Evolutionary conservation across 2,329 filamentous ascomycete genomes (phyloP).

Genomic region (Pezicula rhizophila): DNA sequence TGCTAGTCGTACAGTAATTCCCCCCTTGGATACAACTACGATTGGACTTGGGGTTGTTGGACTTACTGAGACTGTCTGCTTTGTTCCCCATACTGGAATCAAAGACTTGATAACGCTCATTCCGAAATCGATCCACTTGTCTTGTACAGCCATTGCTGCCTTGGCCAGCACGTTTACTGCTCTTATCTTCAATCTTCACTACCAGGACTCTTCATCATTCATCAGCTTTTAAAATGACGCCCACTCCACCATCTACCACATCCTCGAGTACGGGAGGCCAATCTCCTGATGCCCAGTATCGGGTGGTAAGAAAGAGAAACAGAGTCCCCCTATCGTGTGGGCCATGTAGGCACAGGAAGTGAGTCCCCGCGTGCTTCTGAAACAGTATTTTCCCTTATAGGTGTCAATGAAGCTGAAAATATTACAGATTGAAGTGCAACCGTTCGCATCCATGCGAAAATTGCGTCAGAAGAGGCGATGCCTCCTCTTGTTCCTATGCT

Average conservation of each 20-base stretch:
- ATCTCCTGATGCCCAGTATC: constrained; percentile 80
- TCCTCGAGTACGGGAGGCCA: constrained; percentile 68
- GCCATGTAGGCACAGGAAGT: constrained; percentile 90
- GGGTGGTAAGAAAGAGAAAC: constrained; percentile 87
- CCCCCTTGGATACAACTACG: constrained; percentile 2
- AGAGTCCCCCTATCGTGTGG: constrained; percentile 86
- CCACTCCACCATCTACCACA: constrained; percentile 71
- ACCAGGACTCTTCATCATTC: neutral
- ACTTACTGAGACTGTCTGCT: neutral
- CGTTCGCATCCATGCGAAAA: constrained; percentile 88
- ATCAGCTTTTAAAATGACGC: constrained; percentile 50
- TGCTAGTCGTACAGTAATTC: constrained; percentile 1
- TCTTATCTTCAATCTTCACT: constrained; percentile 1
- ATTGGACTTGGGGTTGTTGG: constrained; percentile 10
- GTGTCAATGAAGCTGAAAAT: constrained; percentile 12
- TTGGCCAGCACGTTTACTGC: neutral
- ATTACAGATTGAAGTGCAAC: constrained; percentile 76
- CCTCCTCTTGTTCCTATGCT: constrained; percentile 79
- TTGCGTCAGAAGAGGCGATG: constrained; percentile 81
- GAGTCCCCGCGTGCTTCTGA: constrained; percentile 28
- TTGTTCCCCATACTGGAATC: constrained; percentile 6
- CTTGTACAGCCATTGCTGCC: neutral
- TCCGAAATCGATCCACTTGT: constrained; percentile 11
- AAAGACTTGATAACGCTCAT: constrained; percentile 9
- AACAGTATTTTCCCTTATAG: constrained; percentile 3